Percentiles rank a stretch among this genome's conserved stretches.
phyloP scores from a whole-genome alignment of 345 rosid species.

The Passiflora organensis region DNA sequence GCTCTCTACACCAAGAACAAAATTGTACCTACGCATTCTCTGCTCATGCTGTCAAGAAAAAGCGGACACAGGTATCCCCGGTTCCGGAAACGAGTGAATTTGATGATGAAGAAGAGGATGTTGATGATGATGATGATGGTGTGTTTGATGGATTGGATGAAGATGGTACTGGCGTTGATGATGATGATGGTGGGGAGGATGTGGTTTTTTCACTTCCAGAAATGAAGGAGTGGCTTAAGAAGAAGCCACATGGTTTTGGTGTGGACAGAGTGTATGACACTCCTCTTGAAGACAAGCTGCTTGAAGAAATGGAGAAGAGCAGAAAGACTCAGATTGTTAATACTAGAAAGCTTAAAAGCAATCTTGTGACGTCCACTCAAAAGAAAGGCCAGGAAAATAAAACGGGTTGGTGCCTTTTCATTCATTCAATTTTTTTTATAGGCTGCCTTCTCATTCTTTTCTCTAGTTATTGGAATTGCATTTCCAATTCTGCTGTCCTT shows the following conservation, averaged over 20 bases:
- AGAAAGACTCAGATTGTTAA: conserved; percentile 65
- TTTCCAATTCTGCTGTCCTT: too few relatives aligned
- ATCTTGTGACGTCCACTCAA: conserved; percentile 34
- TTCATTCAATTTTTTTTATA: not conserved
- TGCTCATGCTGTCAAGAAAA: conserved; percentile 17
- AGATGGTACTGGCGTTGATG: conserved; percentile 22
- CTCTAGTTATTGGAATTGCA: too few relatives aligned
- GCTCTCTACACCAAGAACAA: not conserved
- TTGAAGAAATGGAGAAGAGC: conserved; percentile 65
- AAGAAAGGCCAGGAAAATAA: conserved; percentile 23
- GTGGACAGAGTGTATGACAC: conserved; percentile 69
- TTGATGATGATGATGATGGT: conserved; percentile 24
- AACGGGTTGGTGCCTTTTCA: conserved; percentile 25
- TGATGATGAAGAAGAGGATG: conserved; percentile 25
- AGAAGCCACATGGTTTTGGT: conserved; percentile 72
- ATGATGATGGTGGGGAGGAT: conserved; percentile 23
- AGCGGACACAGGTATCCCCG: conserved; percentile 11
- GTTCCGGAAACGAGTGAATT: conserved; percentile 20
- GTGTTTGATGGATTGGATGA: conserved; percentile 33
- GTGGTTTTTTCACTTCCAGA: conserved; percentile 44
- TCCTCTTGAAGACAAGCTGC: conserved; percentile 65
- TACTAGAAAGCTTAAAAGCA: conserved; percentile 53
- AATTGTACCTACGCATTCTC: not conserved
- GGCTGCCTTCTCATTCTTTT: too few relatives aligned
- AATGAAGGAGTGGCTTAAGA: conserved; percentile 70